phyloP scores from a whole-genome alignment of 2,329 filamentous ascomycete species.

The Fusarium nodosum region DNA sequence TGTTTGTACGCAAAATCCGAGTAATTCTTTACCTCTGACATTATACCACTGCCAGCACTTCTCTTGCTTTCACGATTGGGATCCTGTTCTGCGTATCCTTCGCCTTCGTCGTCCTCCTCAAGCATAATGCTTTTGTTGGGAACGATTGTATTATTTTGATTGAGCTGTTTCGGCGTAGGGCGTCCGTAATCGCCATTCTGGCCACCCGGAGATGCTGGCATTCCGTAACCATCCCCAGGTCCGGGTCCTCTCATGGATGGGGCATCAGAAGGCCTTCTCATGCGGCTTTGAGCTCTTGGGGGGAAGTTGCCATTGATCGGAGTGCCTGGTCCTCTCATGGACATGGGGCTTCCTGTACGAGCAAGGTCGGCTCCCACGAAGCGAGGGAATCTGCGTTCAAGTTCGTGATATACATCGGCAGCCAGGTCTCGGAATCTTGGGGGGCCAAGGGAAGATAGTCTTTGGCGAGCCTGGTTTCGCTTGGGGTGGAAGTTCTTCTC shows the following conservation, averaged over 20 bases:
- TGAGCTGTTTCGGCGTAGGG: conserved; percentile 86
- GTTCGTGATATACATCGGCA: conserved; percentile 95
- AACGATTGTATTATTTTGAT: conserved; percentile 93
- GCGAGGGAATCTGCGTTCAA: conserved; percentile 89
- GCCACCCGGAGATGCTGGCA: conserved; percentile 71
- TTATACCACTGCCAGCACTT: conserved; percentile 49
- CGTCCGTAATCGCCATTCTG: conserved; percentile 76
- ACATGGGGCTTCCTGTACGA: conserved; percentile 77
- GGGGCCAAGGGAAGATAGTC: conserved; percentile 88
- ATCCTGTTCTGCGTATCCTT: conserved; percentile 65
- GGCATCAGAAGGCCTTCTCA: conserved; percentile 71
- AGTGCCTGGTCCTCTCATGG: conserved; percentile 72
- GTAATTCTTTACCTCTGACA: conserved; percentile 58
- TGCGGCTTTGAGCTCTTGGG: conserved; percentile 66
- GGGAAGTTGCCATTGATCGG: conserved; percentile 71
- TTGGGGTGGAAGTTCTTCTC: conserved; percentile 94
- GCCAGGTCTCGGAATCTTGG: conserved; percentile 91
- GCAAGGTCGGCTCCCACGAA: conserved; percentile 79
- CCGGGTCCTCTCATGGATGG: conserved; percentile 69
- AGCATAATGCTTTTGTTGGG: conserved; percentile 98
- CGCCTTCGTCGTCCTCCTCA: conserved; percentile 88
- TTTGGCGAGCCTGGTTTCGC: conserved; percentile 96
- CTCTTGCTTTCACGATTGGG: conserved; percentile 52
- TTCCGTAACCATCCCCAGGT: conserved; percentile 61
- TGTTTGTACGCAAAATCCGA: conserved; percentile 3